Evolutionary conservation across 352 stramenopile genomes (phyloP).

Genomic region (Globisporangium mamillatum): DNA sequence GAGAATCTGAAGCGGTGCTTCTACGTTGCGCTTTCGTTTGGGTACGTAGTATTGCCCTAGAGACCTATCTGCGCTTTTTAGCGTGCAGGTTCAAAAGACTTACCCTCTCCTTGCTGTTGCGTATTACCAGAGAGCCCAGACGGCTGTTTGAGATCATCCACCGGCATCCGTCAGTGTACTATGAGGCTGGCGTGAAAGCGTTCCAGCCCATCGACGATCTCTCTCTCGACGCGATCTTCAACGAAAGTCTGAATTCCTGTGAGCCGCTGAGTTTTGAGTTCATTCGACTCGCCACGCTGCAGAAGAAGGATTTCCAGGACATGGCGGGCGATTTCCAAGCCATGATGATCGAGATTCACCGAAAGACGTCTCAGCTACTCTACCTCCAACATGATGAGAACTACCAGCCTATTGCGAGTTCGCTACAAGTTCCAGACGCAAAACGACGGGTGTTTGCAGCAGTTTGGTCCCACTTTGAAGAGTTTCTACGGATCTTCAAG

Average conservation of each 20-base stretch:
- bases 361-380: background rate
- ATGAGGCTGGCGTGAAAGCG: slow-evolving; percentile 39
- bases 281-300: background rate
- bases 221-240: slow-evolving; percentile 35
- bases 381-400: background rate
- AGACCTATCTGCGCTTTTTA: background rate
- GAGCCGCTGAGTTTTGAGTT: slow-evolving; percentile 8
- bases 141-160: slow-evolving; percentile 39
- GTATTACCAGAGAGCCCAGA: slow-evolving; percentile 20
- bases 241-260: slow-evolving; percentile 2
- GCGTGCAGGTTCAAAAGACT: background rate
- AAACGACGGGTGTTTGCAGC: slow-evolving; percentile 25
- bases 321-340: background rate
- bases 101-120: background rate
- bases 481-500: slow-evolving; percentile 44
- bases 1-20: slow-evolving; percentile 56
- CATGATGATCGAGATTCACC: slow-evolving; percentile 14
- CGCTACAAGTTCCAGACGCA: background rate
- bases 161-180: slow-evolving; percentile 41
- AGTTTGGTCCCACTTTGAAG: slow-evolving; percentile 38
- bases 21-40: slow-evolving; percentile 51
- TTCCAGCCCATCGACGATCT: slow-evolving; percentile 20
- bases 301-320: background rate
- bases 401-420: background rate
- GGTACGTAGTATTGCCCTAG: slow-evolving; percentile 16